Evolutionary conservation across 441 rosid genomes (phyloP).

Genomic region (Hypseocharis bilobata): DNA sequence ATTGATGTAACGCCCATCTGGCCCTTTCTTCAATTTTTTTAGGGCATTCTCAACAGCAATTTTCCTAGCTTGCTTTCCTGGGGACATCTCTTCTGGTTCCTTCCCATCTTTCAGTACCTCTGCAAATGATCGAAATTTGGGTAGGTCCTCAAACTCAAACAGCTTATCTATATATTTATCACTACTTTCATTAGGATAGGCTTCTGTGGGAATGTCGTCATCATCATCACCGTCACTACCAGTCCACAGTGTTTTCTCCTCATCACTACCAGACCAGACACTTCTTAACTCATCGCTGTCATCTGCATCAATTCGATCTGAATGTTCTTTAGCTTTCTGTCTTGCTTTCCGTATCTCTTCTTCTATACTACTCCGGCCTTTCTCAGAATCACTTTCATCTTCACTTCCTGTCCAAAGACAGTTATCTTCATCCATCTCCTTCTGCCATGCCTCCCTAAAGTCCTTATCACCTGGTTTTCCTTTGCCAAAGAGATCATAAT

Average conservation of each 20-base stretch:
- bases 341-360: slow-evolving; percentile 53
- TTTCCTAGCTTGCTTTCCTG: slow-evolving; percentile 78
- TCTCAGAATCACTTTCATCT: slow-evolving; percentile 39
- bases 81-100: slow-evolving; percentile 80
- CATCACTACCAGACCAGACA: slow-evolving; percentile 85
- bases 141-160: slow-evolving; percentile 85
- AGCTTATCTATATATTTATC: slow-evolving; percentile 66
- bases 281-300: slow-evolving; percentile 76
- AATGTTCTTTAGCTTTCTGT: slow-evolving; percentile 58
- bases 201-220: slow-evolving; percentile 67
- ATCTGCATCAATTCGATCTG: slow-evolving; percentile 57
- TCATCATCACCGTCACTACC: slow-evolving; percentile 84
- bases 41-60: slow-evolving; percentile 84
- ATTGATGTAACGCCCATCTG: slow-evolving; percentile 75
- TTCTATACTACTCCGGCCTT: slow-evolving; percentile 27
- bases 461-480: slow-evolving; percentile 45
- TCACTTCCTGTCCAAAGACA: slow-evolving; percentile 77
- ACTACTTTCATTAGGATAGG: slow-evolving; percentile 61
- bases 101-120: slow-evolving; percentile 62
- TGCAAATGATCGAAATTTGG: slow-evolving; percentile 69
- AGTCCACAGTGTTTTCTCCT: slow-evolving; percentile 83
- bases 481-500: slow-evolving; percentile 60
- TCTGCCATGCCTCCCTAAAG: slow-evolving; percentile 61
- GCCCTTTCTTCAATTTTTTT: slow-evolving; percentile 83
- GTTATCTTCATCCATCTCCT: slow-evolving; percentile 51